Evolutionary conservation across 2,329 filamentous ascomycete species (phyloP).

Genomic region (Raffaelea deltoideospora): DNA sequence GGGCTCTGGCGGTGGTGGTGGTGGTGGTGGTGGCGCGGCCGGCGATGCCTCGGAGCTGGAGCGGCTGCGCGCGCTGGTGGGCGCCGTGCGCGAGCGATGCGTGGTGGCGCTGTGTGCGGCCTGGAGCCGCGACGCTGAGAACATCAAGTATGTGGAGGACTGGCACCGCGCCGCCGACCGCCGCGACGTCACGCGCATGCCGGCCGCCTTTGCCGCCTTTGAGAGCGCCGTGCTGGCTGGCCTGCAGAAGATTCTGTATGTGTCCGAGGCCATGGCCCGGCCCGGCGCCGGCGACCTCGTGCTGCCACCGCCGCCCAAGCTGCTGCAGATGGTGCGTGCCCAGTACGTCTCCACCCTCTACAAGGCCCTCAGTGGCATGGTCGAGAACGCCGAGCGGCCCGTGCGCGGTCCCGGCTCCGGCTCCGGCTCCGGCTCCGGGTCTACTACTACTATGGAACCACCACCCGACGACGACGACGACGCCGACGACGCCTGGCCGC

Average conservation of each 20-base stretch:
- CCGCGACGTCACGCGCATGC: slow-evolving; percentile 83
- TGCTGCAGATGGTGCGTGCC: slow-evolving; percentile 77
- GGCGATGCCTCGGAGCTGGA: too few species aligned
- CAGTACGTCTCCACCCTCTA: slow-evolving; percentile 92
- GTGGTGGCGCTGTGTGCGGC: slow-evolving; percentile 74
- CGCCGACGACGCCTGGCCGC: slow-evolving; percentile 46
- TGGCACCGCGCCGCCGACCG: slow-evolving; percentile 76
- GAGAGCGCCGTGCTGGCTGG: slow-evolving; percentile 68
- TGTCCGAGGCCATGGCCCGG: slow-evolving; percentile 70
- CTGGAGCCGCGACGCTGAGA: slow-evolving; percentile 88
- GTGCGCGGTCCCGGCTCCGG: too few species aligned
- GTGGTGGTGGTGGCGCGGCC: slow-evolving; percentile 33
- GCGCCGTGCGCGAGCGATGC: slow-evolving; percentile 66
- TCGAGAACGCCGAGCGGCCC: slow-evolving; percentile 82
- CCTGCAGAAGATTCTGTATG: slow-evolving; percentile 91
- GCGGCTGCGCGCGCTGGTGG: slow-evolving; percentile 59
- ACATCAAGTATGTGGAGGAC: slow-evolving; percentile 82
- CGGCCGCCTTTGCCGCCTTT: slow-evolving; percentile 69
- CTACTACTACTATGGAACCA: too few species aligned
- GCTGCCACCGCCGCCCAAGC: slow-evolving; percentile 68
- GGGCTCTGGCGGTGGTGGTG: slow-evolving; percentile 37
- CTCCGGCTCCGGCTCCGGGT: too few species aligned
- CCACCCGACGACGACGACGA: too few species aligned
- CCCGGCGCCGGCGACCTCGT: slow-evolving; percentile 64
- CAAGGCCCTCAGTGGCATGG: slow-evolving; percentile 86